Conservation (phyloP, 1,139 yeast species). For the Saccharomyces hybrid region DNA sequence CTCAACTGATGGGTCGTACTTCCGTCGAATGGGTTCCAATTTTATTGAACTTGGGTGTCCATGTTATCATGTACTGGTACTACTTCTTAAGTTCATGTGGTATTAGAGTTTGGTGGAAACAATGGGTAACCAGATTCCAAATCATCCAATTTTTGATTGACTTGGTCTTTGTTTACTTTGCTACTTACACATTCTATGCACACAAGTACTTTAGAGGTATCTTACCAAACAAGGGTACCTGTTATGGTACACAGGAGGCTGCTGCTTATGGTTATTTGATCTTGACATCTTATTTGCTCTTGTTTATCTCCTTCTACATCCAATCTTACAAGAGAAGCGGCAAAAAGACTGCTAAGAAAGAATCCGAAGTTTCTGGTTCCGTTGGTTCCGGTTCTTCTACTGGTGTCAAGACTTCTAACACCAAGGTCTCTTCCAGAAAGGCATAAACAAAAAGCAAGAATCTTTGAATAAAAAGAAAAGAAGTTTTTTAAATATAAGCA, state of each 20-base stretch:
- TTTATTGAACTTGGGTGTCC: conserved; percentile 79
- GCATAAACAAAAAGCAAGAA: conserved; percentile 14
- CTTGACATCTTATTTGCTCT: conserved; percentile 78
- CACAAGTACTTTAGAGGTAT: conserved; percentile 45
- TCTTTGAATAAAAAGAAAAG: background rate
- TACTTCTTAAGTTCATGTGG: conserved; percentile 91
- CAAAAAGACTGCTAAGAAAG: conserved; percentile 37
- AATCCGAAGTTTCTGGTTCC: conserved; percentile 35
- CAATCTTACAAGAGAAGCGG: conserved; percentile 59
- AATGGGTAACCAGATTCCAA: conserved; percentile 97
- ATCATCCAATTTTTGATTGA: conserved; percentile 89
- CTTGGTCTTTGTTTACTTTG: conserved; percentile 82
- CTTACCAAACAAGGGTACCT: conserved; percentile 77
- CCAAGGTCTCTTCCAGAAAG: conserved; percentile 42
- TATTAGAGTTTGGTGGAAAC: conserved; percentile 98
- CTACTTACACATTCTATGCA: conserved; percentile 76
- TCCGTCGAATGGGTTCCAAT: conserved; percentile 96
- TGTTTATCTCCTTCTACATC: conserved; percentile 90
- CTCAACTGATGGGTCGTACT: conserved; percentile 85
- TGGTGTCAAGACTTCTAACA: conserved; percentile 29
- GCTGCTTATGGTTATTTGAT: conserved; percentile 86
- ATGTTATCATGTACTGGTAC: conserved; percentile 97
- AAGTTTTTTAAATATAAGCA: background rate
- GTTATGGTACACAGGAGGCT: conserved; percentile 89
- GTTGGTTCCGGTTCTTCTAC: conserved; percentile 32